Evolutionary conservation across 2,329 filamentous ascomycete genomes (phyloP), one percentile per base, ranked within the genome.

Genomic region (Fusarium continuum): DNA sequence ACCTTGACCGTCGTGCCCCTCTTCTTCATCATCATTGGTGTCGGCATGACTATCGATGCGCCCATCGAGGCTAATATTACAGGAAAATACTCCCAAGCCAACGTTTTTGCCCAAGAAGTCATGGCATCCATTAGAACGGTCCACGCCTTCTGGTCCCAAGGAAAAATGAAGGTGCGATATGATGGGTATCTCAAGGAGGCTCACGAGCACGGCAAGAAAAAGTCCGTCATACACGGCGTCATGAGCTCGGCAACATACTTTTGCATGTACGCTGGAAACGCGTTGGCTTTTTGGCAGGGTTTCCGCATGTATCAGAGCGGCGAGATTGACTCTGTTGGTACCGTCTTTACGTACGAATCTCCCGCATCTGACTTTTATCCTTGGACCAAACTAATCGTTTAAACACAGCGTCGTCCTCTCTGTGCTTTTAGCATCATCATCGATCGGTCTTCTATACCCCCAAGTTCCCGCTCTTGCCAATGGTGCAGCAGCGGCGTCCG

Each of bases 281-380:
- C 73, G 0, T 66, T 81, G 5, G 75, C 76, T 3, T 81, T 80
- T 45, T 81, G 78, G 78, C 78, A 80, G 50, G 79, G 78, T 0
- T 68, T 79, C 23, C 67, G 66, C 2, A 74, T 80, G 70, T 68
- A 74, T 14, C 57, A 70, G 6, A 64, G 61, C 2, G 76, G 76
- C 3, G 75, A 79, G 47, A 74, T 81, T 16, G 40, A 61, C 5
- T 66, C 73, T 4, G 68, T 74, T 2, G 78, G 78, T 20, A 68
- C 72, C 5, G 74, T 80, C 10, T 75, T 80, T 17, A 79, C 73
- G 76, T 76, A 55, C 43, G 74, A 10, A 4, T 4, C 2, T 3
- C 10, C 2, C 3, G 14, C 0, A 3, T n/a, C 13, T 1, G 0
- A 3, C 1, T 5, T 0, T 7, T 0, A 4, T 11, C 6, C 5